Conservation (phyloP, 306 rosid species). For the Ziziphus jujuba region DNA sequence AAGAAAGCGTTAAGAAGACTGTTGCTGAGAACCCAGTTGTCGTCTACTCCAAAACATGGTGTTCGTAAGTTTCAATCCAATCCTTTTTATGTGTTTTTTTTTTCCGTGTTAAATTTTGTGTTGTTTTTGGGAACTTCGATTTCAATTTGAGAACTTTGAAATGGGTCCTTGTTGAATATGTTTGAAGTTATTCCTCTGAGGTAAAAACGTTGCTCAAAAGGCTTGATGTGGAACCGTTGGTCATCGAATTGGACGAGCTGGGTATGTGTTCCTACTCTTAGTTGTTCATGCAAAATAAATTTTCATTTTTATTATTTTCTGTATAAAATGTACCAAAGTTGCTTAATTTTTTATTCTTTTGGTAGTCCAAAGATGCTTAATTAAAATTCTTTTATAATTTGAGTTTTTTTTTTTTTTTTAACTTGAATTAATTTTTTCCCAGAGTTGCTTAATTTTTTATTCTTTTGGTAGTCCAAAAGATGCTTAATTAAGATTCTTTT, state of each 20-base stretch:
- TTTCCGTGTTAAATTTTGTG: background rate
- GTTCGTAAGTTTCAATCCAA: slow-evolving; percentile 76
- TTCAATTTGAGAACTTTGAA: slow-evolving; percentile 16
- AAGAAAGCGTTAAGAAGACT: slow-evolving; percentile 76
- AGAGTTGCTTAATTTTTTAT: background rate
- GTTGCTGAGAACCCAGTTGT: slow-evolving; percentile 69
- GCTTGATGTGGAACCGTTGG: slow-evolving; percentile 65
- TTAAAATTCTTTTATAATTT: too few relatives aligned
- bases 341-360: too few relatives aligned
- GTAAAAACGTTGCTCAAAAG: slow-evolving; percentile 76
- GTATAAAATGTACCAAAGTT: background rate
- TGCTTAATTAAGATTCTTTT: too few relatives aligned
- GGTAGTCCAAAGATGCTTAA: too few relatives aligned
- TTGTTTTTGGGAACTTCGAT: background rate
- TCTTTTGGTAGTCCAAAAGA: too few relatives aligned
- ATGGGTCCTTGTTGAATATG: background rate
- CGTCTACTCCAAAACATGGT: slow-evolving; percentile 94
- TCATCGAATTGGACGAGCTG: slow-evolving; percentile 89
- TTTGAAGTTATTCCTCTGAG: slow-evolving; percentile 76
- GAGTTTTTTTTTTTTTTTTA: too few relatives aligned
- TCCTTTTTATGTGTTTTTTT: slow-evolving; percentile 1
- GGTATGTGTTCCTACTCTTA: slow-evolving; percentile 40
- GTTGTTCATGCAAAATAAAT: background rate
- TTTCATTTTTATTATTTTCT: background rate
- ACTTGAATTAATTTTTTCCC: too few relatives aligned